Conservation (phyloP, 2,329 filamentous ascomycete genomes). For the Grosmannia serpens region DNA sequence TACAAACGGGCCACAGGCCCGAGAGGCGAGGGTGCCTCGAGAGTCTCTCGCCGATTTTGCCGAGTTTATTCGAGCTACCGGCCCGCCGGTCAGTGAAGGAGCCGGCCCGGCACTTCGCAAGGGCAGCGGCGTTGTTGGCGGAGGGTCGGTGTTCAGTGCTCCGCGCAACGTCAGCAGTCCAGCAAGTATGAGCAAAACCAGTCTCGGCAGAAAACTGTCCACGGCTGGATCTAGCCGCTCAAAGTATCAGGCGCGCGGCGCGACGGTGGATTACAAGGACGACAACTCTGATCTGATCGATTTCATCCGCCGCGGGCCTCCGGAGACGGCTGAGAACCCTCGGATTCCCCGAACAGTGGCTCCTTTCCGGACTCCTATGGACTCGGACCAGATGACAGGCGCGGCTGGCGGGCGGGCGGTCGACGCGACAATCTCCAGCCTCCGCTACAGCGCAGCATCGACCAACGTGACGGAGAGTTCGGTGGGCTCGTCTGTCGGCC, state of each 20-base stretch:
- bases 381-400: conserved; percentile 62
- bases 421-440: conserved; percentile 44
- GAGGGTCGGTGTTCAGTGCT: conserved; percentile 6
- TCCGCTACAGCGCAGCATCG: conserved; percentile 46
- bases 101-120: neutral
- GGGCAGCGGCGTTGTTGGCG: conserved; percentile 7
- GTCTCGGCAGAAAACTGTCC: conserved; percentile 20
- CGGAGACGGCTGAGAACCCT: conserved; percentile 45
- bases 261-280: conserved; percentile 47
- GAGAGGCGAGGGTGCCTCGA: conserved; percentile 60
- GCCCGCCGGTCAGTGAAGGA: conserved; percentile 38
- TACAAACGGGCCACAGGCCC: conserved; percentile 31
- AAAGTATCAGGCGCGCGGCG: conserved; percentile 60
- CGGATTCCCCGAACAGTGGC: conserved; percentile 75
- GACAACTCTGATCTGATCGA: conserved; percentile 84
- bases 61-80: conserved; percentile 80
- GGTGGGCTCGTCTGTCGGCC: conserved; percentile 62
- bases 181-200: conserved; percentile 19
- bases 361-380: conserved; percentile 74
- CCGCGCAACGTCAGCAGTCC: conserved; percentile 24
- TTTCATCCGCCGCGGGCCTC: conserved; percentile 83
- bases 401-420: conserved; percentile 44
- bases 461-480: conserved; percentile 53
- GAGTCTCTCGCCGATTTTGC: conserved; percentile 75
- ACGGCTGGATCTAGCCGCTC: conserved; percentile 20